Evolutionary conservation across 164 flowering plant genomes (phyloP).

Genomic region (Chimonanthus salicifolius): DNA sequence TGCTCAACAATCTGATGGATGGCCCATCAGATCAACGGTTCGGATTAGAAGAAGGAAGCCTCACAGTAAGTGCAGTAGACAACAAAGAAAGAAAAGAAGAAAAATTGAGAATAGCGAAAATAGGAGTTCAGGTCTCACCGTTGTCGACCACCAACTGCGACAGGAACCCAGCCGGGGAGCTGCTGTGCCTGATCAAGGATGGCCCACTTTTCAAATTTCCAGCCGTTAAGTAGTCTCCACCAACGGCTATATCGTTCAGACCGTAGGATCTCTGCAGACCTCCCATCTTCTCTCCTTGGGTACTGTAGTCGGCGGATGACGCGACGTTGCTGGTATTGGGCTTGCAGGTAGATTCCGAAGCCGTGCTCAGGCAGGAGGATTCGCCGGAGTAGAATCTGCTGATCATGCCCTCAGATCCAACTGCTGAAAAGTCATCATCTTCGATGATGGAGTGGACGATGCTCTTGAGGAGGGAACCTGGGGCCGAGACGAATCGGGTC

Average conservation of each 20-base stretch:
- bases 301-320: neutral
- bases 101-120: too few species aligned
- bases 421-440: conserved; percentile 11
- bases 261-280: conserved; percentile 30
- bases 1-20: neutral
- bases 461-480: conserved; percentile 39
- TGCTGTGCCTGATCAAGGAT: conserved; percentile 54
- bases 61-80: conserved; percentile 1
- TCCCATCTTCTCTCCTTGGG: neutral
- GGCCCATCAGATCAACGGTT: neutral
- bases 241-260: conserved; percentile 21
- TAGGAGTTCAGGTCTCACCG: conserved; percentile 7
- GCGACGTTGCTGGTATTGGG: conserved; percentile 17
- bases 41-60: neutral
- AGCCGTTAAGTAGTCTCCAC: conserved; percentile 10
- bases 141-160: conserved; percentile 41
- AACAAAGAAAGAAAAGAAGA: conserved; percentile 8
- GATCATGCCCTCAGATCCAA: conserved; percentile 19
- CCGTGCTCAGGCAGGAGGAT: conserved; percentile 23
- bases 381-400: conserved; percentile 32
- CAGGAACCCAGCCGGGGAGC: conserved; percentile 76
- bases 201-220: conserved; percentile 19
- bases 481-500: conserved; percentile 55
- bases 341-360: conserved; percentile 31
- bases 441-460: conserved; percentile 45